Conservation (phyloP, 306 rosid species). For the Prosopis cineraria region DNA sequence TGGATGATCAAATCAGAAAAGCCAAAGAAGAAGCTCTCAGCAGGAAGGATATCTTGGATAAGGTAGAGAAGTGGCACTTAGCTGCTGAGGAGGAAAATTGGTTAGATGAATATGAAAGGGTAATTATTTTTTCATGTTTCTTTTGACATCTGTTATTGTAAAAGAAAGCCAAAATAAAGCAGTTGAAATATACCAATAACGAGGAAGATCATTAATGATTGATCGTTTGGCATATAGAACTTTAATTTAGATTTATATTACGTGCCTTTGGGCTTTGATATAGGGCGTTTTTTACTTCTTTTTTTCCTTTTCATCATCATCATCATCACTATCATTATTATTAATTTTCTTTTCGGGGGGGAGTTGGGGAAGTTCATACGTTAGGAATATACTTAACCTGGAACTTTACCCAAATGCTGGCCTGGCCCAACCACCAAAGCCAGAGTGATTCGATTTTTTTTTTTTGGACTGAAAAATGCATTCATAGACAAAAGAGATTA, state of each 20-base stretch:
- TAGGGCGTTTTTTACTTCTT: too few relatives aligned
- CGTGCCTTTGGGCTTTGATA: too few relatives aligned
- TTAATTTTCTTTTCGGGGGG: neutral
- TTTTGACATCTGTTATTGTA: neutral
- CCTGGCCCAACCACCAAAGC: neutral
- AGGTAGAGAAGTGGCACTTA: slow-evolving; percentile 81
- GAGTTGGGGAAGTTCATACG: neutral
- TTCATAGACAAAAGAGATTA: too few relatives aligned
- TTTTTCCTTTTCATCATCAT: too few relatives aligned
- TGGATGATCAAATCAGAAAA: slow-evolving; percentile 79
- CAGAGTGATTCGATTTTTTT: neutral
- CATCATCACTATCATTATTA: too few relatives aligned
- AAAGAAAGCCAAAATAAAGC: neutral
- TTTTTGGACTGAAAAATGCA: too few relatives aligned
- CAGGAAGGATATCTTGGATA: slow-evolving; percentile 90
- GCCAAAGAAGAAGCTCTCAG: slow-evolving; percentile 90
- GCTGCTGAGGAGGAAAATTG: slow-evolving; percentile 93
- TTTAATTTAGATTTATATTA: neutral
- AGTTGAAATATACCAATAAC: neutral
- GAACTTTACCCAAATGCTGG: neutral
- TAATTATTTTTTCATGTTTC: slow-evolving; percentile 29
- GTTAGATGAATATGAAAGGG: slow-evolving; percentile 97
- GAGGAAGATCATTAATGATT: neutral
- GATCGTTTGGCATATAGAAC: neutral
- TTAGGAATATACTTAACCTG: neutral